phyloP scores from a whole-genome alignment of 2,329 filamentous ascomycete genomes.

The Aspergillus versicolor region DNA sequence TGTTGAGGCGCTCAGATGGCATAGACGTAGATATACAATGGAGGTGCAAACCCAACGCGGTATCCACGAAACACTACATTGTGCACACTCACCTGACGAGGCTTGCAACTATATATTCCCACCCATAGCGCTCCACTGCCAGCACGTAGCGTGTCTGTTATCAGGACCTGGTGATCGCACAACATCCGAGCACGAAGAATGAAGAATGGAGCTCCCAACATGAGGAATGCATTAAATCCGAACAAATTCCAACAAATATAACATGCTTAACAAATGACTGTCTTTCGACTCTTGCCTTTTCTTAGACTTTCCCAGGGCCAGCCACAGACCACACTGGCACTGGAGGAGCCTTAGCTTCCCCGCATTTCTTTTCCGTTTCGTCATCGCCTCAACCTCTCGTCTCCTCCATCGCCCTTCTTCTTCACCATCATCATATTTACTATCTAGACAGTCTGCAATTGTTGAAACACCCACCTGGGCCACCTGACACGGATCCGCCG shows the following conservation, averaged over 20 bases:
- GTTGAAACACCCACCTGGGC: background rate
- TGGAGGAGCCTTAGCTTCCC: conserved; percentile 7
- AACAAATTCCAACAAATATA: background rate
- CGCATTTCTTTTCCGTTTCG: conserved; percentile 8
- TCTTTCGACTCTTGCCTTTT: background rate
- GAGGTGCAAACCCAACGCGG: no score
- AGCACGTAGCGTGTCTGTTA: no score
- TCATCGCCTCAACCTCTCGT: background rate
- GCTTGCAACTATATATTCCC: no score
- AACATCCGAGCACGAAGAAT: background rate
- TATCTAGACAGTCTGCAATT: background rate
- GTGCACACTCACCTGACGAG: no score
- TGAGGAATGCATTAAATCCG: background rate
- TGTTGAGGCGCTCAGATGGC: background rate
- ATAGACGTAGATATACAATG: no score
- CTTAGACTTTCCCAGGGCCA: background rate
- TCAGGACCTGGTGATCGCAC: no score
- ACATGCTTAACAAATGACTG: background rate
- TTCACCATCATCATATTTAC: background rate
- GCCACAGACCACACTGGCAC: background rate
- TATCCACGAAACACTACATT: no score
- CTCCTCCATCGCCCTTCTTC: background rate
- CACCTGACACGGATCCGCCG: background rate
- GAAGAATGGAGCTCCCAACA: background rate
- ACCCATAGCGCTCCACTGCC: no score